Percentiles rank a stretch among this genome's conserved stretches.
Evolutionary conservation across 2,329 filamentous ascomycete species (phyloP).

Genomic region (Aurifilum marmelostoma): DNA sequence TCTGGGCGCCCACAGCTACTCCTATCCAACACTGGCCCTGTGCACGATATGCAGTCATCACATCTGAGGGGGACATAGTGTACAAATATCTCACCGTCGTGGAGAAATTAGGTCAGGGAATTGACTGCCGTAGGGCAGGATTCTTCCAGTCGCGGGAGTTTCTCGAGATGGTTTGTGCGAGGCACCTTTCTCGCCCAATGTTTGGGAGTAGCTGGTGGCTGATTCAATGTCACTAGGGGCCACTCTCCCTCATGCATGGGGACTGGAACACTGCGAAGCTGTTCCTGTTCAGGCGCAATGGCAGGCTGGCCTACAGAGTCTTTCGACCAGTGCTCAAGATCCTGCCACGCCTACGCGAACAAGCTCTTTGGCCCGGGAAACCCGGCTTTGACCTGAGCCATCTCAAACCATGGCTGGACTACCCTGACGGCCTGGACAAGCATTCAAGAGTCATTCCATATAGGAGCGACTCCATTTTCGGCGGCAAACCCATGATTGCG

Average conservation of each 20-base stretch:
- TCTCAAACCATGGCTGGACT: neutral
- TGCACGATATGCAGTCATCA: neutral
- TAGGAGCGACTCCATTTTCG: neutral
- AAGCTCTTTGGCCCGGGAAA: constrained; percentile 13
- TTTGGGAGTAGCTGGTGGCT: neutral
- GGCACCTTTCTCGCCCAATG: neutral
- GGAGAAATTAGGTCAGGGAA: neutral
- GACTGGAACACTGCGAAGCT: constrained; percentile 22
- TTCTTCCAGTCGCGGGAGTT: constrained; percentile 7
- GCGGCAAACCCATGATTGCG: constrained; percentile 14
- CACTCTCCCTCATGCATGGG: neutral
- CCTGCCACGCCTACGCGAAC: constrained; percentile 6
- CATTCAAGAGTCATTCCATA: neutral
- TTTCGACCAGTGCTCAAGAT: neutral
- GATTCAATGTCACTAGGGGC: neutral
- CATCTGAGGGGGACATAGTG: neutral
- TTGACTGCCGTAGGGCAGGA: no score
- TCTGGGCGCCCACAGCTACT: neutral
- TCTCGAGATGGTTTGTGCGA: neutral
- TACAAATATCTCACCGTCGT: constrained; percentile 22
- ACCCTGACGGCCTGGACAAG: neutral
- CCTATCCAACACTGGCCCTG: neutral
- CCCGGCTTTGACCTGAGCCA: constrained; percentile 12
- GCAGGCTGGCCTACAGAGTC: neutral
- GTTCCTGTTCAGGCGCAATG: neutral